These are phyloP conservation scores for Jacaranda mimosifolia DNA, from an alignment of 257 asterid genomes.

Conservation along the genomic window DNA sequence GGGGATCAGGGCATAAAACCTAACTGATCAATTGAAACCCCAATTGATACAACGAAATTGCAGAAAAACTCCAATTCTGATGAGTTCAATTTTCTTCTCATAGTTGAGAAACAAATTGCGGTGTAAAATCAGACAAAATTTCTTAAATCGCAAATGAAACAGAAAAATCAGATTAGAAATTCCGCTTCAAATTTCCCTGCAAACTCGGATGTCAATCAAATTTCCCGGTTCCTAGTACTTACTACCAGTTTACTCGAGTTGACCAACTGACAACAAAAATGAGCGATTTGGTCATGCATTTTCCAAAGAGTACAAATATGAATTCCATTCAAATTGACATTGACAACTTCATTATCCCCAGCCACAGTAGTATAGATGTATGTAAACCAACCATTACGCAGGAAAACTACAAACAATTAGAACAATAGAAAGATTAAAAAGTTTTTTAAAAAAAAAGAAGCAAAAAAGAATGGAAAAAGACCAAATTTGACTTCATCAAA, in stretches of 20 bases:
- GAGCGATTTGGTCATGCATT: not conserved
- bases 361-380: slow-evolving; percentile 16
- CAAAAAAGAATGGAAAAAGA: not conserved
- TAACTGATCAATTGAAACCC: slow-evolving; percentile 4
- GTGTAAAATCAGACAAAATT: not conserved
- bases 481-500: slow-evolving; percentile 9
- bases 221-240: slow-evolving; percentile 28
- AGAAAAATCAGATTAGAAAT: not conserved
- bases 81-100: slow-evolving; percentile 4
- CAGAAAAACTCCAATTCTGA: not conserved
- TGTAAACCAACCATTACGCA: slow-evolving; percentile 10
- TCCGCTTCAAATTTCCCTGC: slow-evolving; percentile 5
- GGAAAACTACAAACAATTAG: not conserved
- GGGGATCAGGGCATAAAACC: slow-evolving; percentile 2
- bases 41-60: not conserved
- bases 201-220: slow-evolving; percentile 14
- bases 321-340: slow-evolving; percentile 32
- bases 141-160: not conserved
- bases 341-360: slow-evolving; percentile 36
- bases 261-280: slow-evolving; percentile 17
- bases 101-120: not conserved
- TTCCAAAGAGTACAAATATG: slow-evolving; percentile 32
- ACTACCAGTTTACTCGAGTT: slow-evolving; percentile 9
- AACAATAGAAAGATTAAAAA: not conserved
- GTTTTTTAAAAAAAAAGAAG: not conserved